phyloP scores from a whole-genome alignment of 2,329 filamentous ascomycete genomes.

The Xylaria sp. region DNA sequence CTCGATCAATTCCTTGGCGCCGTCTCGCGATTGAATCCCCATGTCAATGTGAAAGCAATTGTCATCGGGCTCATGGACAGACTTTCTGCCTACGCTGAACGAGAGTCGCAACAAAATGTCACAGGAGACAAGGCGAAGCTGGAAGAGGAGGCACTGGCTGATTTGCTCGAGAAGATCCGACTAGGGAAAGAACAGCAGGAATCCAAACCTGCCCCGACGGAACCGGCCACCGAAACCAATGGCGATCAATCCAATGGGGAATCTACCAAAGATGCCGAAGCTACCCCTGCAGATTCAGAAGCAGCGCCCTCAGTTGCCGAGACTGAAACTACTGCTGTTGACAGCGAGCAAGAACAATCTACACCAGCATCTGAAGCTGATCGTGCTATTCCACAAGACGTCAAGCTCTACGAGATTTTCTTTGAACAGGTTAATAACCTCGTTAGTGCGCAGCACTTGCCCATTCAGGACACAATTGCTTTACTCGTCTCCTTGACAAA shows the following conservation, averaged over 20 bases:
- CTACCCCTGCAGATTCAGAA: constrained; percentile 51
- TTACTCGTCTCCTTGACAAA: constrained; percentile 94
- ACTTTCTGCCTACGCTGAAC: constrained; percentile 91
- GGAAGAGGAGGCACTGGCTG: constrained; percentile 84
- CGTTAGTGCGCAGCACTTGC: constrained; percentile 88
- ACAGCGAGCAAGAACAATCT: constrained; percentile 52
- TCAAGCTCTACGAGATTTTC: constrained; percentile 96
- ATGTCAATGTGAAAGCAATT: constrained; percentile 97
- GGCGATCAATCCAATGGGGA: constrained; percentile 51
- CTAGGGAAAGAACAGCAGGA: constrained; percentile 69
- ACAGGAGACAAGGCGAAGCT: constrained; percentile 77
- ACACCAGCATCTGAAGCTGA: constrained; percentile 50
- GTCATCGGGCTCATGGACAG: constrained; percentile 98
- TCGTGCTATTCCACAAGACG: constrained; percentile 74
- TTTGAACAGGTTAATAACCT: constrained; percentile 95
- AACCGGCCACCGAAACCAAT: constrained; percentile 52
- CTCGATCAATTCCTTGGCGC: constrained; percentile 94
- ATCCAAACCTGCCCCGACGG: constrained; percentile 38
- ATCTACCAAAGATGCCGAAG: constrained; percentile 48
- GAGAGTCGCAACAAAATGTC: constrained; percentile 79
- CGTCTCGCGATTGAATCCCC: constrained; percentile 90
- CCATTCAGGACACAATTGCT: constrained; percentile 94
- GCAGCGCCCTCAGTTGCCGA: constrained; percentile 57
- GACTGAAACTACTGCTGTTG: constrained; percentile 59
- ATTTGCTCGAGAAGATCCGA: constrained; percentile 80